Conservation (phyloP, 1,284 basidiomycete species). For the Trametes polyzona region DNA sequence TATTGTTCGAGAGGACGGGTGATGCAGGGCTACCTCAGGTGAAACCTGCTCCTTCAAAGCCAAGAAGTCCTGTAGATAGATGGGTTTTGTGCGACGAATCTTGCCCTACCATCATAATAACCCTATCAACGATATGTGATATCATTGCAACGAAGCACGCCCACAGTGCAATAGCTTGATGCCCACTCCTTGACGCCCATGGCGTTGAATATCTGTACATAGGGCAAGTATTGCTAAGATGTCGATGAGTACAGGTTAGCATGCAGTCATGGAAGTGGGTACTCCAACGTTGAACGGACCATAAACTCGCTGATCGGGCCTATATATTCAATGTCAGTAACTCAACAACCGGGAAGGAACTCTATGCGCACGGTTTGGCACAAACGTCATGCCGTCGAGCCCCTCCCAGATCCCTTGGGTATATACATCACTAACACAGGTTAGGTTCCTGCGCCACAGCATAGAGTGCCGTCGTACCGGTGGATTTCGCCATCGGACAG, state of each 20-base stretch:
- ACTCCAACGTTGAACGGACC: constrained; percentile 2
- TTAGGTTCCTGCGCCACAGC: neutral
- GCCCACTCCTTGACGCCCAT: constrained; percentile 49
- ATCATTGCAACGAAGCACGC: constrained; percentile 9
- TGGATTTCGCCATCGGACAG: constrained; percentile 55
- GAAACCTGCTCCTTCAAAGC: constrained; percentile 57
- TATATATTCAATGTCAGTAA: neutral
- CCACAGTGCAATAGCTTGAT: constrained; percentile 54
- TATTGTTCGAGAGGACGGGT: too few species aligned
- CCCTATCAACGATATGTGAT: neutral
- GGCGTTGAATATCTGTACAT: constrained; percentile 43
- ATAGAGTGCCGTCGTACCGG: constrained; percentile 24
- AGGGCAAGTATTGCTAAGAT: constrained; percentile 51
- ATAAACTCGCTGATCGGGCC: constrained; percentile 18
- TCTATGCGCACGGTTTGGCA: constrained; percentile 50
- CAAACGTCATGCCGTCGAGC: constrained; percentile 61
- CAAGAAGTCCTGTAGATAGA: constrained; percentile 65
- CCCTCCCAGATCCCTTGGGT: constrained; percentile 63
- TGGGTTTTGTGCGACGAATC: constrained; percentile 61
- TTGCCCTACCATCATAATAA: constrained; percentile 48
- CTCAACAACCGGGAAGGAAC: constrained; percentile 1
- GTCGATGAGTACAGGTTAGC: neutral
- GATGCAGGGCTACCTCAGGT: constrained; percentile 47
- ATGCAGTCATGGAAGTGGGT: neutral
- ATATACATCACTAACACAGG: constrained; percentile 47